Base-by-base conservation (phyloP, 2,329 filamentous ascomycete species). In the Penicillium sp. region DNA sequence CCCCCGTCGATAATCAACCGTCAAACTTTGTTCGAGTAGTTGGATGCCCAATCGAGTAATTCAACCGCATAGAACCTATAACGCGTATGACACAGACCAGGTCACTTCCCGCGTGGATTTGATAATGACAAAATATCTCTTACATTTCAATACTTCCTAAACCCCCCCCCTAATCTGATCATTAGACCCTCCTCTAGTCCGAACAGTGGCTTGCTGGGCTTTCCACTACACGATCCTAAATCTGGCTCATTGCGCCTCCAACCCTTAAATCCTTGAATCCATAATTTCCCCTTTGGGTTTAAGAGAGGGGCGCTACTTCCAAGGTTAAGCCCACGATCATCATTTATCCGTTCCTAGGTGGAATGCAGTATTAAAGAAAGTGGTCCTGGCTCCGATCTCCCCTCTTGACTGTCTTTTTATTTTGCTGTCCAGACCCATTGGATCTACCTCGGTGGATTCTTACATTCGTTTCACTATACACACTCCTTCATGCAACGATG, bases 401-500 rank as follows among this genome's bases (percentile, higher is more conserved):
- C 29, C 23, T 19, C 33, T 8, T 10, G 39, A 21, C 19, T 11
- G 49, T 23, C 7, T 39, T 39, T 23, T 23, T n/a, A 13, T 47
- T 46, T 45, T 29, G 21, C 26, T 52, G 5, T 43, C 23, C 39
- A 27, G 23, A 19, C n/a, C 37, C 26, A 31, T 50, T 19, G 33
- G 33, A 50, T 50, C 48, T 50, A 50, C 48, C 14, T 21, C 45
- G n/a, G 48, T 50, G 48, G 48, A 33, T 50, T 50, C 33, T 37
- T 19, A 3, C 33, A 33, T 42, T 50, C 33, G 16, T 27, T n/a
- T 21, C 19, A 50, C 37, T 21, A 48, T 48, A 33, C 25, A 31
- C 25, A 19, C 37, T 44, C 16, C 26, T 48, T 45, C 27, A 60
- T 63, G 55, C 50, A 26, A 68, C 26, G 25, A 71, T 71, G 69